Base-by-base conservation (phyloP, 306 rosid genomes). In the Lithocarpus polystachyus region DNA sequence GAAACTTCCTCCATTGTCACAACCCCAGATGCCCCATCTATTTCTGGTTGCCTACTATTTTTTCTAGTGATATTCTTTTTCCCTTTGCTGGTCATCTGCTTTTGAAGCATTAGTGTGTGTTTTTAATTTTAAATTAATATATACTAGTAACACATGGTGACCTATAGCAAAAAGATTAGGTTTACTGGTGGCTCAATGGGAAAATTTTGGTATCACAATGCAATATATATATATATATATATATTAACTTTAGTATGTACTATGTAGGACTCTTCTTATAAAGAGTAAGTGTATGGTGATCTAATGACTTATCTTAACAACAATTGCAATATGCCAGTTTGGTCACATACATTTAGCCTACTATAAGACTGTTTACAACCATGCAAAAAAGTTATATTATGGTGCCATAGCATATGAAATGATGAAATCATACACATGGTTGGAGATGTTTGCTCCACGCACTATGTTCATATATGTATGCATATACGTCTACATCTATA, bases 1-100 rank as follows among this genome's bases (percentile, higher is more conserved):
- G 99, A 78, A 90, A 90, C 74, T 95, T 87, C 82, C 98, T 95
- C 75, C 99, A 95, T 81, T 77, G 98, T 83, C 98, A 95, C 90
- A 95, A 86, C 76, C 97, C 99, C 80, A 90, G 98, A 98, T 95
- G 78, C 75, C 54, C 28, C 60, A 26, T 74, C 77, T 69, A 40
- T 56, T 54, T 53, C 69, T 52, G 70, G 29, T 71, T 33, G 33
- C 61, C 71, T 52, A 33, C 71, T 71, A 57, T 75, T 40, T 64
- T 48, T 6, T 33, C 14, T 61, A 17, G 45, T 53, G 28, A 17
- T 56, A 22, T 67, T 67, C 71, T 18, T 71, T 75, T 22, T 12
- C 52, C 59, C 78, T 33, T 80, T 80, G 76, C 51, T 75, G 56
- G 67, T 40, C 60, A 20, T 24, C 79, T 77, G 71, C 45, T 82